phyloP scores from a whole-genome alignment of 306 rosid species.

The Sindora glabra region DNA sequence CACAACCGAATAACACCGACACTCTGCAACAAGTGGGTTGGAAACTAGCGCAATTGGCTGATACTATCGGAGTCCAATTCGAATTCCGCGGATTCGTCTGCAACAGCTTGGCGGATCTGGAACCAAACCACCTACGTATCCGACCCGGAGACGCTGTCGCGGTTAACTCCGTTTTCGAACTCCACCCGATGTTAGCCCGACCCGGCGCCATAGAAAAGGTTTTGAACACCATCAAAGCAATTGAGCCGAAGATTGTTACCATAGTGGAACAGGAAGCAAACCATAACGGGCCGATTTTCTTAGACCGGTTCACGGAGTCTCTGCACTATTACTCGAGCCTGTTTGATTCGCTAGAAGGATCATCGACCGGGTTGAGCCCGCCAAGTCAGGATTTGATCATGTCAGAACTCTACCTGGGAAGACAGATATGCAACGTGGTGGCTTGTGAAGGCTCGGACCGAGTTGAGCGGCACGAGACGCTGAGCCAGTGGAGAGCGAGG shows the following conservation, averaged over 20 bases:
- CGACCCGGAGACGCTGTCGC: conserved; percentile 54
- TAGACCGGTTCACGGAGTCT: conserved; percentile 78
- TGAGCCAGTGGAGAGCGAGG: conserved; percentile 61
- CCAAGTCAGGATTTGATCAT: conserved; percentile 45
- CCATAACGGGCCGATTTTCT: conserved; percentile 58
- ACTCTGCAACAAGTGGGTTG: conserved; percentile 63
- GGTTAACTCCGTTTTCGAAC: conserved; percentile 69
- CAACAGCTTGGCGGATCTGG: conserved; percentile 60
- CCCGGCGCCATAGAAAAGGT: conserved; percentile 59
- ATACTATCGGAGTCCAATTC: conserved; percentile 52
- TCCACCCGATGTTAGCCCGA: conserved; percentile 50
- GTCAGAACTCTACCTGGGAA: conserved; percentile 69
- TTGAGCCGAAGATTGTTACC: conserved; percentile 55
- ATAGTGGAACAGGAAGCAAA: conserved; percentile 77
- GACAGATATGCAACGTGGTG: conserved; percentile 77
- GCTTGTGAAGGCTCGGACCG: conserved; percentile 68
- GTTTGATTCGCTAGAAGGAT: conserved; percentile 74
- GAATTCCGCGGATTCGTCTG: conserved; percentile 65
- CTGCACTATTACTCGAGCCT: conserved; percentile 66
- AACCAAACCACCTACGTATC: conserved; percentile 52
- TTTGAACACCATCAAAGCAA: conserved; percentile 33
- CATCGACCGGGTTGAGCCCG: conserved; percentile 28
- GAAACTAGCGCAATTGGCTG: conserved; percentile 67
- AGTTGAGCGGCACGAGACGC: conserved; percentile 72
- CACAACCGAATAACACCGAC: conserved; percentile 52